Conservation (phyloP, 129 eudicot genomes). For the Arctium lappa region DNA sequence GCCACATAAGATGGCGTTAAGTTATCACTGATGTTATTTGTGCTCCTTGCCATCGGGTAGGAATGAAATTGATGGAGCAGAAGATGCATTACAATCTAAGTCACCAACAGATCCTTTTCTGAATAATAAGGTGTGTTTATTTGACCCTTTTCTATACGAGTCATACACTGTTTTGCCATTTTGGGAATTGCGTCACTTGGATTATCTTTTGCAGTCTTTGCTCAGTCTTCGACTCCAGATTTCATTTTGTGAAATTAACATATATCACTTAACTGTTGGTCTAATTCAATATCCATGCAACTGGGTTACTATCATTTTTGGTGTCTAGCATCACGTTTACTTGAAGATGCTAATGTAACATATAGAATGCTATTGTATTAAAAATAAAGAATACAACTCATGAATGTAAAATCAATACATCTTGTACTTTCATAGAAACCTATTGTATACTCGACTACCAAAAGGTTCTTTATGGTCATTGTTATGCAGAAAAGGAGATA, state of each 20-base stretch:
- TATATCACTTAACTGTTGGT: background rate
- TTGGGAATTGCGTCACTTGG: background rate
- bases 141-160: background rate
- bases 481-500: constrained; percentile 45
- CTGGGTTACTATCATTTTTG: background rate
- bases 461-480: background rate
- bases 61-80: constrained; percentile 32
- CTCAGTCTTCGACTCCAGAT: background rate
- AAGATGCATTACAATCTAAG: constrained; percentile 23
- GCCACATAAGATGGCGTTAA: background rate
- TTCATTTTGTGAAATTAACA: background rate
- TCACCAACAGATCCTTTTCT: constrained; percentile 35
- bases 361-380: background rate
- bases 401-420: background rate
- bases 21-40: background rate
- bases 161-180: background rate
- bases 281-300: background rate
- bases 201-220: background rate
- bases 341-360: background rate
- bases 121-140: constrained; percentile 45
- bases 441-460: background rate
- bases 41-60: constrained; percentile 13
- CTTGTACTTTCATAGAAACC: background rate
- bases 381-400: background rate
- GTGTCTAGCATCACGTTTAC: background rate